Base-by-base conservation (phyloP, 1,284 basidiomycete genomes). In the Papiliotrema flavescens region DNA sequence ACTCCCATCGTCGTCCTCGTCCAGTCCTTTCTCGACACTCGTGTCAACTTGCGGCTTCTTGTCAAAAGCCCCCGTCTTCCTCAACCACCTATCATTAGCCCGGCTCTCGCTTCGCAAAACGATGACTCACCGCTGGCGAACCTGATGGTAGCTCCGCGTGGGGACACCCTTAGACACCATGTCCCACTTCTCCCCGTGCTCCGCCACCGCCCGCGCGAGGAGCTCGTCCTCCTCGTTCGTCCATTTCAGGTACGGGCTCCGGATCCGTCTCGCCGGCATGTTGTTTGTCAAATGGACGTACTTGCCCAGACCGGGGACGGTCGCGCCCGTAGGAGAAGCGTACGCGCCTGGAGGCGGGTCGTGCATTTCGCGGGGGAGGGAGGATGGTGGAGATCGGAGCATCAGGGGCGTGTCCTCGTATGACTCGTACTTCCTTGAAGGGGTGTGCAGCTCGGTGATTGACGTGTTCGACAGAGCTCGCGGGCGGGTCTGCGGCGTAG, bases 161-260 rank as follows among this genome's bases (percentile, higher is more conserved):
- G 72, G 72, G 0, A 76, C 74, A 35, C 72, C 71, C 56, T 76
- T 76, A 49, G 59, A 63, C 32, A 76, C 74, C 24, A 74, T 56
- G 59, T 76, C 74, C 74, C 74, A 76, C 54, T 76, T 76, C 49
- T 76, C 72, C 9, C 74, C 74, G 50, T 76, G 72, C 26, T 71
- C 60, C 47, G 72, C 71, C 9, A 76, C 72, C 1, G 74, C 74
- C 23, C 73, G 55, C 14, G 74, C 70, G 1, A 76, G 63, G 11
- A 76, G 64, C 55, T 74, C 74, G 46, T 76, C 74, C 71, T 75
- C 73, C 49, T 75, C 73, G 24, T 68, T 65, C 3, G 73, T 73
- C 73, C 73, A 75, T 53, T 75, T 75, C 23, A 75, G 57, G 54
- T 75, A 75, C 2, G 73, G 71, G 23, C 64, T 67, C 20, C 73